Evolutionary conservation across 2,329 filamentous ascomycete species (phyloP).

Genomic region (Talaromyces sp.): DNA sequence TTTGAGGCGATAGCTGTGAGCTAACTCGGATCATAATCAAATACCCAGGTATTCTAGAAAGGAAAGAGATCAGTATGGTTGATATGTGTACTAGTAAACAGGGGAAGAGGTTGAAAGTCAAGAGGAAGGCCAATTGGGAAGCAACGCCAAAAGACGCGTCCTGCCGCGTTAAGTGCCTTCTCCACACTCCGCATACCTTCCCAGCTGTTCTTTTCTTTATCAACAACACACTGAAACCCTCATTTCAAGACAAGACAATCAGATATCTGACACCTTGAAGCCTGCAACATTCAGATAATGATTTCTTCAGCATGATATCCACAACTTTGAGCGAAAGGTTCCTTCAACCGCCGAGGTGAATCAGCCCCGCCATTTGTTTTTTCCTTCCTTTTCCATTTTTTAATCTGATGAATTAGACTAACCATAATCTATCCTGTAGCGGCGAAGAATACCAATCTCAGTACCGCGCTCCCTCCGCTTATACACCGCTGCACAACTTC

Average conservation of each 20-base stretch:
- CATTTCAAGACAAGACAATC: neutral
- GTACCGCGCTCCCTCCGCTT: constrained; percentile 57
- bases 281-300: neutral
- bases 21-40: neutral
- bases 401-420: neutral
- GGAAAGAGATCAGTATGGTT: neutral
- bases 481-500: constrained; percentile 74
- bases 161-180: constrained; percentile 21
- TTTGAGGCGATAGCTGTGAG: neutral
- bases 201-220: neutral
- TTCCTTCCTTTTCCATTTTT: too few species aligned
- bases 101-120: neutral
- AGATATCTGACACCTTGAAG: neutral
- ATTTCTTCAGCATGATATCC: constrained; percentile 17
- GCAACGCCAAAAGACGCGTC: constrained; percentile 24
- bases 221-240: neutral
- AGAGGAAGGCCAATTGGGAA: neutral
- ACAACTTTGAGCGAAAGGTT: constrained; percentile 12
- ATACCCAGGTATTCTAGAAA: neutral
- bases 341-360: constrained; percentile 18
- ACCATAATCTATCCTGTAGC: neutral
- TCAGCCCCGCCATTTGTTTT: neutral
- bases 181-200: neutral
- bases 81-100: neutral
- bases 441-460: constrained; percentile 36